Base-by-base conservation (phyloP, 2,329 filamentous ascomycete genomes). In the Ophiostoma piceae region DNA sequence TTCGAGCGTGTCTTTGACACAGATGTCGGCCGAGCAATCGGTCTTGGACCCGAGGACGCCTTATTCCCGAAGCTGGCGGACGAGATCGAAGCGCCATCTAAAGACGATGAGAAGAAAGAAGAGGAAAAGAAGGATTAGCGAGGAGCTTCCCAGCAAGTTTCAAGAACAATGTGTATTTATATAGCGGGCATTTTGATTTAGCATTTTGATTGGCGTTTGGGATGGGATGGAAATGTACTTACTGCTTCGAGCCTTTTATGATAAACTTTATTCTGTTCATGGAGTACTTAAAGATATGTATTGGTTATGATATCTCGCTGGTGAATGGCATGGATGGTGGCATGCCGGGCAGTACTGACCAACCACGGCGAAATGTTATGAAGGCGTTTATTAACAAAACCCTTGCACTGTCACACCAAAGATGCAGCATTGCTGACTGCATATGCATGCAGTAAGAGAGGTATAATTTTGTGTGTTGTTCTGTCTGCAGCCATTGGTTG, bases 31-130 rank as follows among this genome's bases (percentile, higher is more conserved):
- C 32, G 19, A 1, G 12, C 11, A 3, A 57, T 72, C 1, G 69
- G 70, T 1, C 43, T 72, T 2, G 71, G 68, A 3, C 68, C 71
- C 0, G 65, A 68, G 1, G 71, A 72, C 64, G 70, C 70, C 1
- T n/a, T 72, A 22, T 66, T 51, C n/a, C 70, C 70, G 0, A 65
- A 39, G 62, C 32, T 65, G 62, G 32, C 62, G 35, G 62, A 65
- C 19, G 60, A 35, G 32, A 65, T 39, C 8, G 35, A 39, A 32
- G 32, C 19, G 32, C 16, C 14, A 16, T n/a, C 12, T 8, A 22
- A 16, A 5, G 43, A 65, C 9, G 62, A 2, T 32, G 9, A 39
- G 35, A 19, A 65, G 16, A 14, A 65, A 11, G 62, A 39, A 4
- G 62, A 9, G 19, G 11, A 41, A 19, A 39, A 22, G 2, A 35